Percentiles rank a stretch among this genome's conserved stretches.
phyloP scores from a whole-genome alignment of 2,329 filamentous ascomycete genomes.

The Fusarium nanum region DNA sequence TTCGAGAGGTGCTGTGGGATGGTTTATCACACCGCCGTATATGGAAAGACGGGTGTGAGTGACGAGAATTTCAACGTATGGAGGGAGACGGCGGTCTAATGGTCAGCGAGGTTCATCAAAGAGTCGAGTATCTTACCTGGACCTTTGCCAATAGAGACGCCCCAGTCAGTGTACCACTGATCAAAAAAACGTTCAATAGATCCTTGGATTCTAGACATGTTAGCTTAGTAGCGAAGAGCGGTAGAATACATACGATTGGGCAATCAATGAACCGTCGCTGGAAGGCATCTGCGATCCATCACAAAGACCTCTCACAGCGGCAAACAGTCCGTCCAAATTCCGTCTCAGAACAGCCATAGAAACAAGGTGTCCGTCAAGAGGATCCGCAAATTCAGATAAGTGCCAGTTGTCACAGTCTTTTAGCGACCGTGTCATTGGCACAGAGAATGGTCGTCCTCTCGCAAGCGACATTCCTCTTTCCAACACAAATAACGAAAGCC shows the following conservation, averaged over 20 bases:
- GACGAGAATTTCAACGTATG: constrained; percentile 80
- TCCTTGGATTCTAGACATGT: constrained; percentile 60
- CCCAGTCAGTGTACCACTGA: constrained; percentile 73
- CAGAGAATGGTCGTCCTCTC: constrained; percentile 74
- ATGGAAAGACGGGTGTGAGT: constrained; percentile 80
- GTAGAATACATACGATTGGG: constrained; percentile 58
- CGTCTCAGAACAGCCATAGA: constrained; percentile 77
- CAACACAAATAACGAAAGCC: constrained; percentile 78
- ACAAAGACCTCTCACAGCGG: constrained; percentile 68
- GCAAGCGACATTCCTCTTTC: constrained; percentile 78
- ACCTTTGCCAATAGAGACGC: constrained; percentile 64
- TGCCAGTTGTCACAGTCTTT: constrained; percentile 78
- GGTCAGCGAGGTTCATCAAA: background rate
- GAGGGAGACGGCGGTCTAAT: constrained; percentile 67
- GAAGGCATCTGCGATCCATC: constrained; percentile 64
- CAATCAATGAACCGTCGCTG: constrained; percentile 64
- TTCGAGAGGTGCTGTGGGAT: constrained; percentile 75
- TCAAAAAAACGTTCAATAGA: constrained; percentile 75
- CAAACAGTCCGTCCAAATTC: constrained; percentile 70
- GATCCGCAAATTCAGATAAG: constrained; percentile 69
- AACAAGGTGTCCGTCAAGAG: constrained; percentile 76
- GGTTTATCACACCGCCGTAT: constrained; percentile 79
- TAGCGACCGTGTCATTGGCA: constrained; percentile 74
- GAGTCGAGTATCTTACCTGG: constrained; percentile 53
- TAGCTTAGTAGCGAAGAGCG: constrained; percentile 20